Conservation (phyloP, 805 yeast genomes). For the Yarrowia sp. region DNA sequence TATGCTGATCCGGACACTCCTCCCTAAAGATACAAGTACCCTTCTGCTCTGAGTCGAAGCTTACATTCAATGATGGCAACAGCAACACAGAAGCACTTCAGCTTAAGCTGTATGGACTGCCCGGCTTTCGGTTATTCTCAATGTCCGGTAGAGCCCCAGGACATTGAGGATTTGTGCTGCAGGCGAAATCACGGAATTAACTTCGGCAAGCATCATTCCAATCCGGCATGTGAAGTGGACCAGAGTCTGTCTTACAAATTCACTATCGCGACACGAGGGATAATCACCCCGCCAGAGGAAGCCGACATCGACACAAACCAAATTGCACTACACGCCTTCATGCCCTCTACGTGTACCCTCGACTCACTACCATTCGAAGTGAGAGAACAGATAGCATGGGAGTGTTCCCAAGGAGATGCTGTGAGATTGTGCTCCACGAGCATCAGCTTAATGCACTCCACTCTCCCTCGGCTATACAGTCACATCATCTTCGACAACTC, state of each 20-base stretch:
- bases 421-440: conserved; percentile 35
- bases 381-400: conserved; percentile 31
- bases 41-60: no score
- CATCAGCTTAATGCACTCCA: conserved; percentile 30
- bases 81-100: neutral
- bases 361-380: conserved; percentile 35
- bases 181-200: neutral
- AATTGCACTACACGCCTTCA: neutral
- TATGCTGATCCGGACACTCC: no score
- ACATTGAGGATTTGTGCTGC: conserved; percentile 20
- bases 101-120: conserved; percentile 9
- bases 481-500: conserved; percentile 36
- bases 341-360: neutral
- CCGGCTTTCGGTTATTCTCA: conserved; percentile 8
- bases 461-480: conserved; percentile 34
- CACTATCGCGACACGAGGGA: neutral
- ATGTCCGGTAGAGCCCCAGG: conserved; percentile 7
- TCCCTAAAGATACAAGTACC: no score
- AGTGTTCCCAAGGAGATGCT: conserved; percentile 37
- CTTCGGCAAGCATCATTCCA: neutral
- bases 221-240: neutral
- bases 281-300: neutral
- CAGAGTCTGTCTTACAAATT: neutral
- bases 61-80: conserved; percentile 1
- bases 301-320: neutral